Percentiles rank a stretch among this genome's conserved stretches.
Conservation (phyloP, 106 monocot species). For the Gastrodia elata region DNA sequence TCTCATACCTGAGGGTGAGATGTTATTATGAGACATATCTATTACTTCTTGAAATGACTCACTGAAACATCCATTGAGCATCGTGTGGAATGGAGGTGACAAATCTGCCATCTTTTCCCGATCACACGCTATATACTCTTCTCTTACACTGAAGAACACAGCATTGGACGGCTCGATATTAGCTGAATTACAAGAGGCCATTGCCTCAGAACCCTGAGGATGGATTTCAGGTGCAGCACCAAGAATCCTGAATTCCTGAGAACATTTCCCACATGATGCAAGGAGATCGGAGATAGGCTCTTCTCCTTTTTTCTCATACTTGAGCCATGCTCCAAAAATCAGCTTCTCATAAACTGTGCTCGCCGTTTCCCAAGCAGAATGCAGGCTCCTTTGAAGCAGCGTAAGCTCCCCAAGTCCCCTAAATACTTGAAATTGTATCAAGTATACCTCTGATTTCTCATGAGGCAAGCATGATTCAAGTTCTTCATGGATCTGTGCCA, state of each 20-base stretch:
- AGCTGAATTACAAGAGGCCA: slow-evolving; percentile 7
- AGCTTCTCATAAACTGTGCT: slow-evolving; percentile 74
- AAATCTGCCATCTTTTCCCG: slow-evolving; percentile 68
- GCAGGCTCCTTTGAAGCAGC: slow-evolving; percentile 82
- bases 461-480: slow-evolving; percentile 52
- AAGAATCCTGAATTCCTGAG: slow-evolving; percentile 48
- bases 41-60: slow-evolving; percentile 71
- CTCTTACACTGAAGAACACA: slow-evolving; percentile 56
- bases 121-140: slow-evolving; percentile 52
- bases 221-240: slow-evolving; percentile 59
- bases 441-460: slow-evolving; percentile 54
- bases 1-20: slow-evolving; percentile 65
- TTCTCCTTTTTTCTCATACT: slow-evolving; percentile 85
- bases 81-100: slow-evolving; percentile 66
- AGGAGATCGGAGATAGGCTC: slow-evolving; percentile 78
- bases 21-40: slow-evolving; percentile 79
- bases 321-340: slow-evolving; percentile 78
- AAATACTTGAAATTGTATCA: slow-evolving; percentile 89
- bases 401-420: slow-evolving; percentile 80
- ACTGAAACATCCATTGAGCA: slow-evolving; percentile 91
- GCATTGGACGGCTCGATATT: slow-evolving; percentile 11
- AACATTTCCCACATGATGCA: slow-evolving; percentile 80
- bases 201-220: background rate
- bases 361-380: slow-evolving; percentile 60
- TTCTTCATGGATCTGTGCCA: slow-evolving; percentile 93